Evolutionary conservation across 352 stramenopile species (phyloP), one percentile per base, ranked within the genome.

Genomic region (Chloridella minuta): DNA sequence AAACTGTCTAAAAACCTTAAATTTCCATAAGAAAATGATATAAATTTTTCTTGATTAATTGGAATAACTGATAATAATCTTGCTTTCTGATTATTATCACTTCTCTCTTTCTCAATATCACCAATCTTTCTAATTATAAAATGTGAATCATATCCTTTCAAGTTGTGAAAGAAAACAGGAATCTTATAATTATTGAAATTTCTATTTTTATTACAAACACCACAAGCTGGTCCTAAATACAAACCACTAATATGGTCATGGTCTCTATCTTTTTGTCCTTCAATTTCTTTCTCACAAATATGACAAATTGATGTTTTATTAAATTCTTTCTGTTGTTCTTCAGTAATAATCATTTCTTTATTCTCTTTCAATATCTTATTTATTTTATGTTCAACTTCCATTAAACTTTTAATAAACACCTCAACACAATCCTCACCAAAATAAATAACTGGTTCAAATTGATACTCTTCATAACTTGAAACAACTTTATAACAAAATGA

Each of bases 321-420:
- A 83, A 25, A 83, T 24, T 83, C n/a, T 83, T 83, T 24, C 23
- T 83, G 51, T 22, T 83, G n/a, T 83, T 83, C 51, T 25, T 22
- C n/a, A 83, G 51, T 83, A 22, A 83, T 83, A 83, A 83, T 83
- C n/a, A 83, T 22, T 83, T 83, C 23, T 30, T 30, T 30, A 30
- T 30, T 30, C 27, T 30, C 27, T 30, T 30, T 30, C 27, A 30
- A 30, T 30, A 30, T 30, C 27, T 30, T 30, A 30, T 30, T 30
- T 30, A 30, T 30, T 30, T 30, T 30, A 30, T 30, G 27, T 30
- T 30, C 27, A 30, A 30, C 27, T 30, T 30, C 27, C 27, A 30
- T 25, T 22, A 83, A 83, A 83, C n/a, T 22, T 83, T 83, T 83
- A 83, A 24, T 24, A 25, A 24, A 83, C 23, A 25, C n/a, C n/a